Evolutionary conservation across 331 rosid species (phyloP), one percentile per base, ranked within the genome.

Genomic region (Pyracantha coccinea): DNA sequence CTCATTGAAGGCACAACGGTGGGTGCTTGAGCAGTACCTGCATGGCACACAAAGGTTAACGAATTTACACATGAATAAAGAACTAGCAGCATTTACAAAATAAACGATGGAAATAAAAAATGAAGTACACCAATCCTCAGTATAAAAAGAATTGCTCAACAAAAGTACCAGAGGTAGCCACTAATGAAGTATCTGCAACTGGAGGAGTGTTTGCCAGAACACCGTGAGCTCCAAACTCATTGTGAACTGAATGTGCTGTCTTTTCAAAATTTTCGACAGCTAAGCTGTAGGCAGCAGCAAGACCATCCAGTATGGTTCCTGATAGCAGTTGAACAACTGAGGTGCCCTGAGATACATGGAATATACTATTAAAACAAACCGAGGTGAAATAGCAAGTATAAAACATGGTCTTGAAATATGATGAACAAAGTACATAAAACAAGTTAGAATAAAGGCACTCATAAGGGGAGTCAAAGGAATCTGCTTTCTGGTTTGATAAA

Each of bases 261-360:
- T 78, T 95, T 80, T 83, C 88, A 65, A 89, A 90, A 79, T 77
- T 95, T 79, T 95, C 97, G 38, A 91, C 89, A 61, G 93, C 92
- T 29, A 74, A 73, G 35, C 82, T 20, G 78, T 92, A 95, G 65
- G 90, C 75, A 66, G 87, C 64, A 59, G 86, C 77, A 27, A 68
- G 71, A 57, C 89, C 97, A 79, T 95, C 99, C 38, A 83, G 84
- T 66, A 63, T 44, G 75, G 95, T 64, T 65, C 90, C 96, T 57
- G 97, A 77, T 38, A 85, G 88, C 28, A 75, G 77, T 78, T 92
- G 97, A 77, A 71, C 82, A 71, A 79, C 79, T 69, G 89, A 79
- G 4, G 87, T 75, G 75, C 92, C 97, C 96, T 92, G 58, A 66
- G 21, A 75, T 77, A 73, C 31, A 59, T 66, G 25, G n/a, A 17